Conservation (phyloP, 768 basidiomycete genomes). For the Cystofilobasidium ferigula region DNA sequence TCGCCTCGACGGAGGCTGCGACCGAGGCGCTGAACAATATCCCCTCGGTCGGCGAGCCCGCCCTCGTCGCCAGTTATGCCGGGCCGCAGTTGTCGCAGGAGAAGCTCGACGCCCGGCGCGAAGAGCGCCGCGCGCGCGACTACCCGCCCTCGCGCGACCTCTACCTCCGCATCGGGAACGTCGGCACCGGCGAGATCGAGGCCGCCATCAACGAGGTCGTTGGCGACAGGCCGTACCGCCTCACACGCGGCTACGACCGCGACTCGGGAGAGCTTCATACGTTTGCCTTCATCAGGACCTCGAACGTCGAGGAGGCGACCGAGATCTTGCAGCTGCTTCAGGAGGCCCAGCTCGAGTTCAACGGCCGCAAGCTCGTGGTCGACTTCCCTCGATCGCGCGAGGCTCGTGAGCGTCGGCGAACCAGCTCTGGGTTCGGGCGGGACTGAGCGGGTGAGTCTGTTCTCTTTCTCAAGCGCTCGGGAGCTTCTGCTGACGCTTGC, state of each 20-base stretch:
- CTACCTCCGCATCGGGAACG: not conserved
- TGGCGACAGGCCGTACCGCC: not conserved
- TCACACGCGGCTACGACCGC: not conserved
- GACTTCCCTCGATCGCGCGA: not conserved
- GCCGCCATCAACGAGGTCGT: not conserved
- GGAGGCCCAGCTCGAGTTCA: not conserved
- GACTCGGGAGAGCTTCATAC: not conserved
- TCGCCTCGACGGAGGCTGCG: not conserved
- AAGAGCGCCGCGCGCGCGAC: too few relatives aligned
- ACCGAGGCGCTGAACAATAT: not conserved
- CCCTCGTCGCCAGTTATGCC: not conserved
- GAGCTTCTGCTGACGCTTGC: too few relatives aligned
- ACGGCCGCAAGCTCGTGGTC: not conserved
- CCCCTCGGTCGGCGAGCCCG: not conserved
- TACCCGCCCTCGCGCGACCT: not conserved
- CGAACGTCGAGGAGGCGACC: not conserved
- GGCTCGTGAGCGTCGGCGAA: not conserved
- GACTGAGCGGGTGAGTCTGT: too few relatives aligned
- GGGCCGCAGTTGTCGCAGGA: not conserved
- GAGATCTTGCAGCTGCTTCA: not conserved
- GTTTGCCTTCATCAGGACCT: not conserved
- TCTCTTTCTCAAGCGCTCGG: too few relatives aligned
- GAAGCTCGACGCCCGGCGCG: not conserved
- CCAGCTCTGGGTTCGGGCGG: too few relatives aligned
- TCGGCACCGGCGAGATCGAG: not conserved